These are phyloP conservation scores for Nakazawaea ambrosiae DNA, from an alignment of 805 yeast genomes.

Conservation along the genomic window DNA sequence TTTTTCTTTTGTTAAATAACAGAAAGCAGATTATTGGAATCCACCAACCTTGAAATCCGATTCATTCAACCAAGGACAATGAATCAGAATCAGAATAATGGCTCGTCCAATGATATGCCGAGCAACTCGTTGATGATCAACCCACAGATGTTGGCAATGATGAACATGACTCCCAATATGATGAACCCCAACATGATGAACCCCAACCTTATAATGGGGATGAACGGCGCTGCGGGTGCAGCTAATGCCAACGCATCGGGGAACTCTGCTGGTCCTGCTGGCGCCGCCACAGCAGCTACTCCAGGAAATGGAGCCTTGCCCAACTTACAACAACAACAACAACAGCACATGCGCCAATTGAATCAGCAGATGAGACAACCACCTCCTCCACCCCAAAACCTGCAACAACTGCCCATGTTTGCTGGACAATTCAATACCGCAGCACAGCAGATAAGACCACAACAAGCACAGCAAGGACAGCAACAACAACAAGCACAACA, in stretches of 20 bases:
- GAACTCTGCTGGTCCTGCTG: slow-evolving; percentile 1
- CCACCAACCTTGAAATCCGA: too few species aligned
- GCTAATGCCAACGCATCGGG: background rate
- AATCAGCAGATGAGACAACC: background rate
- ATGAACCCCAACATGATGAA: slow-evolving; percentile 7
- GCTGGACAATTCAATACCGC: too few species aligned
- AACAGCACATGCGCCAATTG: slow-evolving; percentile 5
- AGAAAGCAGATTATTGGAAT: too few species aligned
- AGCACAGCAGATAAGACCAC: slow-evolving; percentile 3
- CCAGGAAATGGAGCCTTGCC: background rate
- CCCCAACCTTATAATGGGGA: slow-evolving; percentile 9
- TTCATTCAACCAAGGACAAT: background rate
- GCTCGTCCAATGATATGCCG: background rate
- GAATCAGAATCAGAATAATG: background rate
- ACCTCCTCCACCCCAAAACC: slow-evolving; percentile 3
- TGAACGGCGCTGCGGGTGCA: slow-evolving; percentile 1
- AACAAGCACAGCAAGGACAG: slow-evolving; percentile 9
- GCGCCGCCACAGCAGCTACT: background rate
- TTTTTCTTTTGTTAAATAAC: too few species aligned
- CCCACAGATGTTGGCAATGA: slow-evolving; percentile 9
- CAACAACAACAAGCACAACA: slow-evolving; percentile 11
- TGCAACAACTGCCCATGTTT: too few species aligned
- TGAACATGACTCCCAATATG: slow-evolving; percentile 2
- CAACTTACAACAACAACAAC: slow-evolving; percentile 11
- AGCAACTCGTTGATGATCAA: background rate